A percentile compares a stretch with the other conserved stretches of the same genome.
phyloP scores from a whole-genome alignment of 768 basidiomycete species.

The Collybia nuda region DNA sequence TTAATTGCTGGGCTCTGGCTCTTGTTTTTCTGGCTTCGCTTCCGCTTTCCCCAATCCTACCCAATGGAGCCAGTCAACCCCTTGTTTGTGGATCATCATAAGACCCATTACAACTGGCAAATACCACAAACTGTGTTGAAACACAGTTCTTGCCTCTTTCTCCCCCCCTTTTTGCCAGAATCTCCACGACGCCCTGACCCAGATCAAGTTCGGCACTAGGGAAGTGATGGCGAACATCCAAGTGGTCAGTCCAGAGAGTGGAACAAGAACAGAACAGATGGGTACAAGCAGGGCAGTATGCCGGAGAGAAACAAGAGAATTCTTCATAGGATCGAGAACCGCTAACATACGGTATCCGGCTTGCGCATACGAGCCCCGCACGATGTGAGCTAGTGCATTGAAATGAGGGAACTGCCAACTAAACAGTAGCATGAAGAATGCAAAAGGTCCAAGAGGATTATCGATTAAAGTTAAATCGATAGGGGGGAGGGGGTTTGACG shows the following conservation, averaged over 20 bases:
- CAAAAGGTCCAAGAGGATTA: conserved; percentile 79
- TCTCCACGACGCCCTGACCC: conserved; percentile 63
- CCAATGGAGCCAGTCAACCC: conserved; percentile 75
- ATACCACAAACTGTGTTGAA: conserved; percentile 86
- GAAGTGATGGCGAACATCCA: conserved; percentile 84
- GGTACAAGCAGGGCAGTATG: conserved; percentile 77
- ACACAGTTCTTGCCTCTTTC: conserved; percentile 75
- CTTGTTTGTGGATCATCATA: conserved; percentile 95
- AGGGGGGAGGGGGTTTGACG: conserved; percentile 26
- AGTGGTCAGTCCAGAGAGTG: conserved; percentile 90
- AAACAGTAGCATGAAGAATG: conserved; percentile 83
- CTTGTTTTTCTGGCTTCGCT: conserved; percentile 11
- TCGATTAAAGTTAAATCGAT: conserved; percentile 57
- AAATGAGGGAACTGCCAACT: conserved; percentile 99
- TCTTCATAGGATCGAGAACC: conserved; percentile 73
- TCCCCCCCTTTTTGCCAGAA: conserved; percentile 77
- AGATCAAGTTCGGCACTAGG: conserved; percentile 72
- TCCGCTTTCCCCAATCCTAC: conserved; percentile 37
- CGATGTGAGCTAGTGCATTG: conserved; percentile 86
- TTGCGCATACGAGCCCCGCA: conserved; percentile 87
- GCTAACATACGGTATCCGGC: conserved; percentile 94
- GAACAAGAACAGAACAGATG: conserved; percentile 77
- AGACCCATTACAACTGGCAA: conserved; percentile 85
- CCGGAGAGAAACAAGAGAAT: conserved; percentile 82
- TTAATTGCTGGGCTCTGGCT: not conserved